phyloP scores from a whole-genome alignment of 1,284 basidiomycete species.

The Moesziomyces parantarcticus region DNA sequence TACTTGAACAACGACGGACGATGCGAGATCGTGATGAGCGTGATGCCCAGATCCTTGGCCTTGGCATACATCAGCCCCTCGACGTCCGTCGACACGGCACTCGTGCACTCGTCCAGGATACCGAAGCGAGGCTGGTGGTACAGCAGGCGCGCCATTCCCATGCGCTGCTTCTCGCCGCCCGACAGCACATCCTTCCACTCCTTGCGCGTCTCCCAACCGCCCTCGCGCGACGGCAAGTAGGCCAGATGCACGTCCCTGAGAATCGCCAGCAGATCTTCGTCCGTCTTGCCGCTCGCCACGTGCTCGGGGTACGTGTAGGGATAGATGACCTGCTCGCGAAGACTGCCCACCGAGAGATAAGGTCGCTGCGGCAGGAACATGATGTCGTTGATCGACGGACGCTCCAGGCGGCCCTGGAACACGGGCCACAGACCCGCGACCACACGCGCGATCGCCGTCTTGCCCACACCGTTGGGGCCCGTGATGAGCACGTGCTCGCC shows the following conservation, averaged over 20 bases:
- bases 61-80: constrained; percentile 96
- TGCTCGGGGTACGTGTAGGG: constrained; percentile 64
- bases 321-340: constrained; percentile 81
- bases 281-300: constrained; percentile 72
- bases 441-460: constrained; percentile 90
- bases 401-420: constrained; percentile 68
- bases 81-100: constrained; percentile 94
- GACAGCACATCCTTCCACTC: constrained; percentile 83
- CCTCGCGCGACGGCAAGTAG: constrained; percentile 87
- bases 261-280: constrained; percentile 78
- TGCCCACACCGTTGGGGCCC: constrained; percentile 83
- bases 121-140: constrained; percentile 78
- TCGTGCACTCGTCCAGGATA: constrained; percentile 84
- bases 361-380: constrained; percentile 92
- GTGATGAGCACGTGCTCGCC: constrained; percentile 95
- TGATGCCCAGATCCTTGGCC: constrained; percentile 90
- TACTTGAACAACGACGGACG: constrained; percentile 73
- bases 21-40: constrained; percentile 83
- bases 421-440: constrained; percentile 87
- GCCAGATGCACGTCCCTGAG: constrained; percentile 83
- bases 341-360: constrained; percentile 86
- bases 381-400: constrained; percentile 71
- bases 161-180: constrained; percentile 89
- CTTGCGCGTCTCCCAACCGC: constrained; percentile 80
- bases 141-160: constrained; percentile 75